Base-by-base conservation (phyloP, 1,284 basidiomycete genomes). In the Xerocomus amazonicus region DNA sequence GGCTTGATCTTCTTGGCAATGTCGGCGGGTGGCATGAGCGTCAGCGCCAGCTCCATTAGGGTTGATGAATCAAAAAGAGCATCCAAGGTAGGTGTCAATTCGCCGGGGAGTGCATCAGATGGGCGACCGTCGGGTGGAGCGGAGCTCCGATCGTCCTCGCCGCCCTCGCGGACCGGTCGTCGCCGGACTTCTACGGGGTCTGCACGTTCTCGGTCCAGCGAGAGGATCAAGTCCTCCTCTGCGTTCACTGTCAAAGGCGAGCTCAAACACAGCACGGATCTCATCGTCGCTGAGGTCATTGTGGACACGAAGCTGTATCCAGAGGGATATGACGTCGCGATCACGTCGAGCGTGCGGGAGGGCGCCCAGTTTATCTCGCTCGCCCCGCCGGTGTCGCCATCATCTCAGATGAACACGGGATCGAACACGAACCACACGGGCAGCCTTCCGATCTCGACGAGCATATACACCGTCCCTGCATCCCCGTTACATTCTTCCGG, bases 401-500 rank as follows among this genome's bases (percentile, higher is more conserved):
- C 59, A 13, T 51, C 53, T 10, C 41, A 41, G 26, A 13, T 9
- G 16, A 6, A n/a, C n/a, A 9, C 19, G 16, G 28, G 28, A n/a
- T 3, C 44, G 13, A 27, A 12, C 9, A 10, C 36, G 8, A 34
- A 37, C 16, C 48, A 39, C 16, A 7, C 44, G n/a, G 43, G 10
- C 16, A 60, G 61, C 4, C 70, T 86, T 3, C 85, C 85, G 2
- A 64, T 88, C 44, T 64, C 68, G 19, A 76, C 76, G 51, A 73
- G 75, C 12, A 68, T 87, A 29, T 75, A 83, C 63, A 87, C 84
- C 1, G 76, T 93, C 47, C 88, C 91, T 1, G 80, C 84, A 4
- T 91, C 90, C 2, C 83, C 89, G 1, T 70, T 90, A 35, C 87
- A 91, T 62, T 90, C 90, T 4, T 84, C 84, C 6, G 83, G 82